Percentiles rank a stretch among this genome's conserved stretches.
These are phyloP conservation scores for Lachnellula occidentalis DNA, from an alignment of 2,329 filamentous ascomycete genomes.

Conservation along the genomic window DNA sequence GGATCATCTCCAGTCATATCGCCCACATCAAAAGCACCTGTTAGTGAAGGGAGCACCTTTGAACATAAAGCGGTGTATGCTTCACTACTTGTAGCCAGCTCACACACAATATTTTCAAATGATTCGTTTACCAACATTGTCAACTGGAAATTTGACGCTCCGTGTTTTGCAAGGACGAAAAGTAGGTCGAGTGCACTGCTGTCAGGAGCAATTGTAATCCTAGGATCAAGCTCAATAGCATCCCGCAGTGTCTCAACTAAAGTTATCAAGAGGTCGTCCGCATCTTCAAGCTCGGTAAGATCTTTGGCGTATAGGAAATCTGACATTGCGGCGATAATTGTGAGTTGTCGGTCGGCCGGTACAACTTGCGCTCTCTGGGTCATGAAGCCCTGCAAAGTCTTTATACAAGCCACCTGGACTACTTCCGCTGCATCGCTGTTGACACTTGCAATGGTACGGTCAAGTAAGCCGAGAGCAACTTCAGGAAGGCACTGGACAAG, in stretches of 20 bases:
- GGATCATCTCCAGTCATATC: slow-evolving; percentile 79
- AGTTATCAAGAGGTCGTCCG: slow-evolving; percentile 87
- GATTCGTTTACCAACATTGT: slow-evolving; percentile 82
- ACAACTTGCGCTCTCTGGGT: slow-evolving; percentile 40
- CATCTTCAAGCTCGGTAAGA: slow-evolving; percentile 75
- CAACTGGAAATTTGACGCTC: slow-evolving; percentile 85
- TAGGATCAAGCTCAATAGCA: slow-evolving; percentile 73
- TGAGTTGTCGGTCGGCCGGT: slow-evolving; percentile 50
- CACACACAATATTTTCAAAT: slow-evolving; percentile 79
- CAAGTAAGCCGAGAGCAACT: slow-evolving; percentile 57
- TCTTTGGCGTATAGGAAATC: slow-evolving; percentile 77
- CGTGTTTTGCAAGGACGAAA: slow-evolving; percentile 83
- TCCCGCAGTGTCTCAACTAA: slow-evolving; percentile 81
- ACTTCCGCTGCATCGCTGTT: slow-evolving; percentile 74
- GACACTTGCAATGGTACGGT: slow-evolving; percentile 70
- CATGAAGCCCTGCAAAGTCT: slow-evolving; percentile 68
- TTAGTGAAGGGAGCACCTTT: slow-evolving; percentile 83
- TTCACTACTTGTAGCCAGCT: slow-evolving; percentile 60
- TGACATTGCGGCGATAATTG: slow-evolving; percentile 55
- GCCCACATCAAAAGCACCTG: slow-evolving; percentile 82
- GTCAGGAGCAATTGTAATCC: slow-evolving; percentile 65
- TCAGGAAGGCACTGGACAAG: slow-evolving; percentile 64
- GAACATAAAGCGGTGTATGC: slow-evolving; percentile 74
- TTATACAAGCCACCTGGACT: slow-evolving; percentile 87
- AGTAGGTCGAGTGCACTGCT: slow-evolving; percentile 74